Percentiles rank a stretch among this genome's conserved stretches.
Evolutionary conservation across 2,329 filamentous ascomycete genomes (phyloP).

Genomic region (Aspergillus carbonarius): DNA sequence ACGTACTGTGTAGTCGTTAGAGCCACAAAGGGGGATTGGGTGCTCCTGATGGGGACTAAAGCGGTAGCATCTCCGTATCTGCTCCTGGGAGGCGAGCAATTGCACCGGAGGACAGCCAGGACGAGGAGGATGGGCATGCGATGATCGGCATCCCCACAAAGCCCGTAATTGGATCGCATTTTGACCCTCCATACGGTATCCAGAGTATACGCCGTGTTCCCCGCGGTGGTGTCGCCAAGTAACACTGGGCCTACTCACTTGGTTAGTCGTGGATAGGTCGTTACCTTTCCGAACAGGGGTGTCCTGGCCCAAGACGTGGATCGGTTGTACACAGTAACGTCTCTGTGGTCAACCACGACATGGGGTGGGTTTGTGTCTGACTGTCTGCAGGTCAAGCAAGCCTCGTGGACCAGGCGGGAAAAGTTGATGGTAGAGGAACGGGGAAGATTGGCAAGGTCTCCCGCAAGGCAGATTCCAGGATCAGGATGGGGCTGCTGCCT

Average conservation of each 20-base stretch:
- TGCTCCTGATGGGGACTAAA: background rate
- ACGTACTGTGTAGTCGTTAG: too few relatives aligned
- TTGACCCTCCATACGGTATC: background rate
- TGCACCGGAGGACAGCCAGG: background rate
- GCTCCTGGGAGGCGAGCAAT: background rate
- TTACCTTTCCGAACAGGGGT: background rate
- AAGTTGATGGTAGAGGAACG: background rate
- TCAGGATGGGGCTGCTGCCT: background rate
- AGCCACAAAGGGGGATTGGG: constrained; percentile 1
- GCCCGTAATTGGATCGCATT: background rate
- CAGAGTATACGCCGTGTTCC: background rate
- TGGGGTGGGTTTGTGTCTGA: background rate
- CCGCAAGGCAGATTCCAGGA: constrained; percentile 1
- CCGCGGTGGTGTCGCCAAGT: background rate
- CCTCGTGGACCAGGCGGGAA: background rate
- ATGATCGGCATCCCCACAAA: background rate
- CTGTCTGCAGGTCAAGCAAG: background rate
- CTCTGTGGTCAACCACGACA: background rate
- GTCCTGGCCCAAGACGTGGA: background rate
- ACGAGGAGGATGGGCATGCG: background rate
- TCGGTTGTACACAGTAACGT: background rate
- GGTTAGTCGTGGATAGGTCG: too few relatives aligned
- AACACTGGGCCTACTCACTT: background rate
- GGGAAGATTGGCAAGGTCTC: background rate
- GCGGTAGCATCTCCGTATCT: constrained; percentile 6